phyloP scores from a whole-genome alignment of 108 stramenopile genomes.

The Cyclotella choctawhatcheeana region DNA sequence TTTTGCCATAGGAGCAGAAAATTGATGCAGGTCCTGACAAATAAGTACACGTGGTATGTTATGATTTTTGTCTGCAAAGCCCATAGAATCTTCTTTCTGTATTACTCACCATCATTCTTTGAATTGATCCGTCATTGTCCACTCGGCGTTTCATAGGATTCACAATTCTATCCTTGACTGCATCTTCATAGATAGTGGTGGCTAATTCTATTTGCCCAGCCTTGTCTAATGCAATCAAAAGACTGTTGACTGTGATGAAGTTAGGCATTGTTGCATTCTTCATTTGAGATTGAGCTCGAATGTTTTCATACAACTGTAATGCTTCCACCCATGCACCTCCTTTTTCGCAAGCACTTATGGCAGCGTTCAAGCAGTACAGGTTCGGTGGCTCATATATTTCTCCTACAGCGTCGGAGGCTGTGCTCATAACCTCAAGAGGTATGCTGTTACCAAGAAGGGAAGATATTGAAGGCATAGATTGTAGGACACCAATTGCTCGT shows the following conservation, averaged over 20 bases:
- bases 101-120: constrained; percentile 36
- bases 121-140: constrained; percentile 36
- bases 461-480: constrained; percentile 47
- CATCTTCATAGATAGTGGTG: constrained; percentile 65
- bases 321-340: constrained; percentile 86
- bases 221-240: constrained; percentile 70
- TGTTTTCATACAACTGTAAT: constrained; percentile 65
- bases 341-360: constrained; percentile 77
- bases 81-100: too few relatives aligned
- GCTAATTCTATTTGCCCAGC: constrained; percentile 74
- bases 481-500: constrained; percentile 71
- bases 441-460: constrained; percentile 33
- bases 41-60: too few relatives aligned
- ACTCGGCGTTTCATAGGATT: constrained; percentile 35
- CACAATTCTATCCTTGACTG: constrained; percentile 51
- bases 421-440: constrained; percentile 6
- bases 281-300: constrained; percentile 41
- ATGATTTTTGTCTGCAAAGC: too few relatives aligned
- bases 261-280: constrained; percentile 53
- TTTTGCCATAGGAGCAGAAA: constrained; percentile 68
- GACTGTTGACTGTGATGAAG: constrained; percentile 67
- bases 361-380: constrained; percentile 78
- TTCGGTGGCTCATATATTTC: constrained; percentile 34
- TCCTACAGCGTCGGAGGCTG: neutral
- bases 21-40: constrained; percentile 78